Conservation (phyloP, 2,329 filamentous ascomycete genomes). For the Chaetomium sp. region DNA sequence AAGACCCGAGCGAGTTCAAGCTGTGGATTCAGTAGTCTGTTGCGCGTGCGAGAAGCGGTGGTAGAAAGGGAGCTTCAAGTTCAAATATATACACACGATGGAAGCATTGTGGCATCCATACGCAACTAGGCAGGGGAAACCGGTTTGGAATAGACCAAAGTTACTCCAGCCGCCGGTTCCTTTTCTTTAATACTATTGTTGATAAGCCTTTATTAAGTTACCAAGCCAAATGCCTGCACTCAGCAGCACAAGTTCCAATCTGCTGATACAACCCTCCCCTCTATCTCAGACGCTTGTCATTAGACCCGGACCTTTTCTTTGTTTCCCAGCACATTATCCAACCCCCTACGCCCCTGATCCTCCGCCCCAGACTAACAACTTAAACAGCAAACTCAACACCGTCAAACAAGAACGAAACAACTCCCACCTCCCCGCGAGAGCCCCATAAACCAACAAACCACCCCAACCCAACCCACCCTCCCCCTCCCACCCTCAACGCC, state of each 20-base stretch:
- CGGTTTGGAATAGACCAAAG: neutral
- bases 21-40: constrained; percentile 45
- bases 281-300: neutral
- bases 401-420: neutral
- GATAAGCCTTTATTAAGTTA: neutral
- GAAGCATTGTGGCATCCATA: neutral
- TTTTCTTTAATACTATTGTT: neutral
- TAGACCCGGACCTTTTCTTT: neutral
- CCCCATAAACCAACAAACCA: neutral
- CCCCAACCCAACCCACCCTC: neutral
- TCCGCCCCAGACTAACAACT: neutral
- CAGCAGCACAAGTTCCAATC: neutral
- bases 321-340: neutral
- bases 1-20: constrained; percentile 48
- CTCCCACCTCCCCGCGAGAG: neutral
- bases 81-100: neutral
- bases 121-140: neutral
- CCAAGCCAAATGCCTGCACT: constrained; percentile 14
- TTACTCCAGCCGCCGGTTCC: neutral
- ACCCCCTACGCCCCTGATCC: no score
- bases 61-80: neutral
- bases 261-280: neutral
- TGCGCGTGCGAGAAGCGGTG: neutral
- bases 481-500: neutral
- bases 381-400: neutral